Conservation (phyloP, 2,329 filamentous ascomycete species). For the Aphanoascus verrucosus region DNA sequence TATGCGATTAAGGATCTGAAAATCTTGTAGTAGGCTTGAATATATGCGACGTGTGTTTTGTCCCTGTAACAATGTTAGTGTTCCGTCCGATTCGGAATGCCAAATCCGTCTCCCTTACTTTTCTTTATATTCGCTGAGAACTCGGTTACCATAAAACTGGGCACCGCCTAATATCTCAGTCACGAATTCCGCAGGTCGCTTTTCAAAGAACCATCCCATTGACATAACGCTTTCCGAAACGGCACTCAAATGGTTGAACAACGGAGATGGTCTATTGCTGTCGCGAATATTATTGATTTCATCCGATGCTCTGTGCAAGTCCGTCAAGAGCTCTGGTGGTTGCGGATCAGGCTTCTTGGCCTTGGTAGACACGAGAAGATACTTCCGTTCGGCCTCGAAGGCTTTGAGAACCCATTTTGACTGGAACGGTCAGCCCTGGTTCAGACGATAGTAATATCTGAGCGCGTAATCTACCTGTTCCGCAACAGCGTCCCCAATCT, state of each 20-base stretch:
- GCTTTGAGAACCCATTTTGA: slow-evolving; percentile 50
- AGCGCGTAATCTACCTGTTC: slow-evolving; percentile 55
- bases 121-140: slow-evolving; percentile 82
- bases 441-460: background rate
- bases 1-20: slow-evolving; percentile 77
- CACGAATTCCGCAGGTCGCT: slow-evolving; percentile 74
- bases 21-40: slow-evolving; percentile 83
- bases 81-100: background rate
- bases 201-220: slow-evolving; percentile 81
- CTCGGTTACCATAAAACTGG: slow-evolving; percentile 89
- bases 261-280: slow-evolving; percentile 60
- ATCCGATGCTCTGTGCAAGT: slow-evolving; percentile 72
- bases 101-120: slow-evolving; percentile 45
- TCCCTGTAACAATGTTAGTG: slow-evolving; percentile 46
- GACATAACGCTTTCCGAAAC: slow-evolving; percentile 84
- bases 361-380: slow-evolving; percentile 78
- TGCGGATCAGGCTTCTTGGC: slow-evolving; percentile 81
- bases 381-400: slow-evolving; percentile 77
- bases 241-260: slow-evolving; percentile 73
- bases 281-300: slow-evolving; percentile 73
- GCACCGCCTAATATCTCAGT: slow-evolving; percentile 72
- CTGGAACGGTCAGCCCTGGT: slow-evolving; percentile 23
- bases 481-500: slow-evolving; percentile 64
- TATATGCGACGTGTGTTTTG: slow-evolving; percentile 70
- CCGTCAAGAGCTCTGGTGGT: slow-evolving; percentile 65